phyloP scores from a whole-genome alignment of 768 basidiomycete species.

The Ephemerocybe angulata region DNA sequence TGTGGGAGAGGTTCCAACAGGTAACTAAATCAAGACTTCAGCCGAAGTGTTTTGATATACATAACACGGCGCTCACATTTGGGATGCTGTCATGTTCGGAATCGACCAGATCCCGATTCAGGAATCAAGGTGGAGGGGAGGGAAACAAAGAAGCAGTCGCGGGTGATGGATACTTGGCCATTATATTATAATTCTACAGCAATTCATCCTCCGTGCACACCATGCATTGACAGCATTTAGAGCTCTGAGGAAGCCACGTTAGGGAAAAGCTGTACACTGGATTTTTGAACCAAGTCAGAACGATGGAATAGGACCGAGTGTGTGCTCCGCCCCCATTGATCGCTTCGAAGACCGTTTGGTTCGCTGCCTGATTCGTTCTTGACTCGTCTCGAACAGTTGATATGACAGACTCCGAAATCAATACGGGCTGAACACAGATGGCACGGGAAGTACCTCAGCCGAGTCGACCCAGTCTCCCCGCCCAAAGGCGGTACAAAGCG shows the following conservation, averaged over 20 bases:
- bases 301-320: slow-evolving; percentile 6
- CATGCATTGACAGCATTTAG: not conserved
- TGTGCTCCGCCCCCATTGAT: slow-evolving; percentile 26
- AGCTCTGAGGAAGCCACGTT: not conserved
- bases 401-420: slow-evolving; percentile 1
- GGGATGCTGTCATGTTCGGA: slow-evolving; percentile 10
- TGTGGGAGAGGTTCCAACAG: not conserved
- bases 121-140: not conserved
- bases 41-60: slow-evolving; percentile 1
- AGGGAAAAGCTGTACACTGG: slow-evolving; percentile 4
- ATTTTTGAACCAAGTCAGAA: slow-evolving; percentile 1
- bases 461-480: not conserved
- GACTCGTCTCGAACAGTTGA: not conserved
- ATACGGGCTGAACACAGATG: not conserved
- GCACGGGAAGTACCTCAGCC: not conserved
- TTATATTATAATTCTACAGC: slow-evolving; percentile 9
- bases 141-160: not conserved
- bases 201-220: not conserved
- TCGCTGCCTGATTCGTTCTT: not conserved
- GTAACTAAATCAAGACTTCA: not conserved
- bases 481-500: not conserved
- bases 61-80: slow-evolving; percentile 3
- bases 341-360: slow-evolving; percentile 6
- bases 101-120: slow-evolving; percentile 7
- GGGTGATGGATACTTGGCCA: slow-evolving; percentile 6